Base-by-base conservation (phyloP, 179 eudicot species). In the Amaranthus tricolor region DNA sequence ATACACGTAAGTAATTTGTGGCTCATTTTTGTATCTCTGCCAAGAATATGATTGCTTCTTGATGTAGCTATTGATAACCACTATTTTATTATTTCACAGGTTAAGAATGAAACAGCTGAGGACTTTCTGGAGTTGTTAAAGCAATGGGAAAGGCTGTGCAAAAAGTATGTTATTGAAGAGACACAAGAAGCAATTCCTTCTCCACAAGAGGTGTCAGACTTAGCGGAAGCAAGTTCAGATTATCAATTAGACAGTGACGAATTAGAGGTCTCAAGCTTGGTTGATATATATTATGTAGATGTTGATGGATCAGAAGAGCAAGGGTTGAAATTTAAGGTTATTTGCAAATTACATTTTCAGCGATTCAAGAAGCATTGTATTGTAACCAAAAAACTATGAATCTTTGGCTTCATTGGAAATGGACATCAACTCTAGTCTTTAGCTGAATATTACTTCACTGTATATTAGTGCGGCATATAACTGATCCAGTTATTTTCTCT, bases 81-180 rank as follows among this genome's bases (percentile, higher is more conserved):
- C 47, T 53, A 49, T 14, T 70, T 51, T 70, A 78, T 81, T 47
- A 76, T 67, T 73, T 21, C 52, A 51, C 76, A 93, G 99, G 91
- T 95, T 76, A 89, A 90, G 78, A 88, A 89, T 84, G 93, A 85
- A 81, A 65, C 84, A 54, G 98, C 92, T 59, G 96, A 95, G 72
- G 91, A 95, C 77, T 93, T 93, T 78, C 92, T 95, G 57, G 89
- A 89, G 77, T 82, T 95, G 58, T 68, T 95, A 82, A 95, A 84
- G 85, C 86, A 82, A 74, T 95, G 99, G 99, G 94, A 91, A 74
- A 85, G 78, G 63, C 88, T 95, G 68, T 93, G 98, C 80, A 86
- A 88, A 59, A 54, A 70, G 47, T 83, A 84, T 81, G 90, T 82
- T 56, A 63, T 63, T 16, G 76, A 74, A 76, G 80, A 84, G 81